These are phyloP conservation scores for Lignosus rhinocerotis DNA, from an alignment of 1,284 basidiomycete genomes.

Conservation along the genomic window DNA sequence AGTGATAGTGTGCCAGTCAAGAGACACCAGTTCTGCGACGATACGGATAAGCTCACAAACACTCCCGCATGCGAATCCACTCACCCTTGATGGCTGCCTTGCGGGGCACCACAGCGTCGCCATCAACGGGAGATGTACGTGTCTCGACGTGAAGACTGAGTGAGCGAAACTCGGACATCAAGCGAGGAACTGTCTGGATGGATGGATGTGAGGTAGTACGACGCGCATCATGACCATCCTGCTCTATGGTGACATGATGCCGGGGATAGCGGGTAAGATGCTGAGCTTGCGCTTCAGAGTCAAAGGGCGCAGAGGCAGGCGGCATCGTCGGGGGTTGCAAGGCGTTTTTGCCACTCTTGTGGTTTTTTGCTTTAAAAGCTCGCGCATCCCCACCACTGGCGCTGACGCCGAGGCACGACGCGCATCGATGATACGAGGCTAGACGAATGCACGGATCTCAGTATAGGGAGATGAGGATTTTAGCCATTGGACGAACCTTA, in stretches of 20 bases:
- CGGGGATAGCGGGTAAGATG: conserved; percentile 4
- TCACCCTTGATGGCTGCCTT: conserved; percentile 27
- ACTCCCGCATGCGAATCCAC: not conserved
- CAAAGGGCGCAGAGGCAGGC: not conserved
- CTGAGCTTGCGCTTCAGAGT: conserved; percentile 15
- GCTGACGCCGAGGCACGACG: not conserved
- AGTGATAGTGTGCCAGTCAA: conserved; percentile 54
- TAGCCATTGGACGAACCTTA: conserved; percentile 8
- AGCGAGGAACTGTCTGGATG: conserved; percentile 15
- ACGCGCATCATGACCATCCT: not conserved
- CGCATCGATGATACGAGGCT: not conserved
- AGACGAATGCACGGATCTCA: not conserved
- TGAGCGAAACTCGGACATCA: conserved; percentile 29
- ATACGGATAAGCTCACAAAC: not conserved
- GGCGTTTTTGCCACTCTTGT: not conserved
- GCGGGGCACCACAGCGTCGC: not conserved
- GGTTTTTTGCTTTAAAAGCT: not conserved
- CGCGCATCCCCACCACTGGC: not conserved
- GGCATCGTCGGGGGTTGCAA: conserved; percentile 2
- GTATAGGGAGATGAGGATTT: not conserved
- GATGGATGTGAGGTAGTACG: not conserved
- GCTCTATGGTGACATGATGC: conserved; percentile 11
- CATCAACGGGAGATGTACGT: conserved; percentile 1
- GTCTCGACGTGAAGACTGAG: conserved; percentile 27
- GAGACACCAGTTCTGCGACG: conserved; percentile 36